Evolutionary conservation across 2,329 filamentous ascomycete genomes (phyloP).

Genomic region (Neonectria ditissima): DNA sequence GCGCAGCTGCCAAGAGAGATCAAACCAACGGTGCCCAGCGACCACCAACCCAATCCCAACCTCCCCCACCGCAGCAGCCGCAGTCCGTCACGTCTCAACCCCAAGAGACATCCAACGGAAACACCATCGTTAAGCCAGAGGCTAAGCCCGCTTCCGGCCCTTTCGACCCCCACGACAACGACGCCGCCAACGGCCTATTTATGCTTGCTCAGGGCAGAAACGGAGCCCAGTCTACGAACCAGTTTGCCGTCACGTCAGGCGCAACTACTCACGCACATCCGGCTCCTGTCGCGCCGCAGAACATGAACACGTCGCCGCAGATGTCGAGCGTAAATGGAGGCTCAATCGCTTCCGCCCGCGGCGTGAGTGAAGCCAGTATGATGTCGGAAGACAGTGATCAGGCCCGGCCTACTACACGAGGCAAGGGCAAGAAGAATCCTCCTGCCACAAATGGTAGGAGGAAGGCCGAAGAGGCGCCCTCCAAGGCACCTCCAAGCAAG

Average conservation of each 20-base stretch:
- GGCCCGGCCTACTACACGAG: slow-evolving; percentile 72
- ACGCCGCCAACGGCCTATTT: slow-evolving; percentile 93
- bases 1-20: slow-evolving; percentile 75
- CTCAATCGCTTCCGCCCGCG: slow-evolving; percentile 61
- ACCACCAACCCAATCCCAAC: slow-evolving; percentile 52
- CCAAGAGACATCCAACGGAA: slow-evolving; percentile 61
- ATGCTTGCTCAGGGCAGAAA: slow-evolving; percentile 82
- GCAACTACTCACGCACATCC: slow-evolving; percentile 64
- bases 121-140: slow-evolving; percentile 58
- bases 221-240: slow-evolving; percentile 64
- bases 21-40: slow-evolving; percentile 53
- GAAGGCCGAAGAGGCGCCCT: slow-evolving; percentile 77
- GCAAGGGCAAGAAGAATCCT: slow-evolving; percentile 76
- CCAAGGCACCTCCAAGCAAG: slow-evolving; percentile 75
- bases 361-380: slow-evolving; percentile 76
- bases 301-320: slow-evolving; percentile 61
- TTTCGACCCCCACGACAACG: slow-evolving; percentile 91
- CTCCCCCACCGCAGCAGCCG: slow-evolving; percentile 51
- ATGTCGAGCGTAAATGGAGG: slow-evolving; percentile 62
- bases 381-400: slow-evolving; percentile 80
- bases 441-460: slow-evolving; percentile 73
- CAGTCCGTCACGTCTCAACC: slow-evolving; percentile 64
- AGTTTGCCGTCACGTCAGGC: slow-evolving; percentile 59
- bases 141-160: slow-evolving; percentile 68
- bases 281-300: slow-evolving; percentile 51